These are phyloP conservation scores for Penicillium sp. DNA, from an alignment of 2,329 filamentous ascomycete species.

Conservation along the genomic window DNA sequence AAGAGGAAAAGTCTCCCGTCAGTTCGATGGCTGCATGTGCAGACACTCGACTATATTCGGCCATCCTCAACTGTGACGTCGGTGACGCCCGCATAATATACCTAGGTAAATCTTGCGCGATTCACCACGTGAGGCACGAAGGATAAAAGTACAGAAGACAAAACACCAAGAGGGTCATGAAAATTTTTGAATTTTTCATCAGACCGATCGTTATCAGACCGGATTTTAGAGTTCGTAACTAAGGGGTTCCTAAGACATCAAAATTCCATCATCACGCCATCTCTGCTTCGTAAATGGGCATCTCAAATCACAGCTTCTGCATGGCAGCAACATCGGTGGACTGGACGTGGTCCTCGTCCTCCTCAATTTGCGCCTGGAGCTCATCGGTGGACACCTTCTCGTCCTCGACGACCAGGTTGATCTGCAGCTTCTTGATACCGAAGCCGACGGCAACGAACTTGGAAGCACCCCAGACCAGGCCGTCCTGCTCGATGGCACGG, in stretches of 20 bases:
- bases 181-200: conserved; percentile 34
- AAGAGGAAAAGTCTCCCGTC: too few species aligned
- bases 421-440: conserved; percentile 99
- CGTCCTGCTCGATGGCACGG: conserved; percentile 81
- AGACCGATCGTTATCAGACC: conserved; percentile 25
- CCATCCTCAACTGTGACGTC: too few species aligned
- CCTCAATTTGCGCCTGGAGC: conserved; percentile 80
- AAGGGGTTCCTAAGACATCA: conserved; percentile 37
- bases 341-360: conserved; percentile 93
- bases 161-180: conserved; percentile 19
- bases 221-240: conserved; percentile 39
- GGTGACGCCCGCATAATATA: too few species aligned
- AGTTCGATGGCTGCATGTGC: too few species aligned
- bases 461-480: conserved; percentile 92
- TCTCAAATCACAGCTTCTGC: conserved; percentile 75
- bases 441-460: conserved; percentile 88
- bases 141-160: too few species aligned
- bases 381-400: conserved; percentile 89
- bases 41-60: too few species aligned
- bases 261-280: conserved; percentile 38
- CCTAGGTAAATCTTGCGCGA: too few species aligned
- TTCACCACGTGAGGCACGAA: too few species aligned
- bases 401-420: conserved; percentile 96
- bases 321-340: conserved; percentile 85
- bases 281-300: conserved; percentile 32